Evolutionary conservation across 495 filamentous ascomycete species (phyloP), one percentile per base, ranked within the genome.

Genomic region (Annulohypoxylon maeteangense): DNA sequence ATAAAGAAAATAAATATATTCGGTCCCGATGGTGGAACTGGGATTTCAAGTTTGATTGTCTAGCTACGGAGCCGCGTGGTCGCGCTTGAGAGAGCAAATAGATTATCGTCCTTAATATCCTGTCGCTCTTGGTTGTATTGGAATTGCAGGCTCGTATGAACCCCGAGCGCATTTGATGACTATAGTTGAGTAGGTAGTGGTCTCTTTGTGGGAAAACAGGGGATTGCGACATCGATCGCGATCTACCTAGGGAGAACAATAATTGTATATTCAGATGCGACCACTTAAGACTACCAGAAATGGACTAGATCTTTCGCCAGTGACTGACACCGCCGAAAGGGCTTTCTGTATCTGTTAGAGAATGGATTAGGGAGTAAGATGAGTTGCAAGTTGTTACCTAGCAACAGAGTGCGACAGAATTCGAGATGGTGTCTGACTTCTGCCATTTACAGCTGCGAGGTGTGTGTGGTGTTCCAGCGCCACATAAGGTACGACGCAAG

Each of bases 231-330:
- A 45, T 62, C n/a, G 42, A 62, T 58, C 70, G 51, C 61, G 40
- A 66, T 68, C 70, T 51, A 66, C 65, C 70, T 51, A 73, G 70
- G 65, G 70, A 62, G 65, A 40, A 45, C 22, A 44, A 57, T 38
- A 36, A 18, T 51, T 40, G 31, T 36, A 55, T 50, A 42, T 58
- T 57, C 32, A 59, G 34, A 18, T 53, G 62, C 25, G 47, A 59
- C 38, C 3, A 57, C 32, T 11, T 20, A 10, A 56, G 62, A 55
- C 34, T 50, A 6, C 32, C 55, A 22, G 18, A 65, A 67, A 31
- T 54, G n/a, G 70, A 16, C 16, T 36, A 62, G 70, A 69, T 73
- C 65, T 65, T 8, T 47, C 20, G 45, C 7, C 3, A 62, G 22
- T 12, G 25, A 47, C 61, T 62, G 65, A 72, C 22, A 68, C 65